A percentile compares a stretch with the other conserved stretches of the same genome.
Conservation (phyloP, 257 asterid species). For the Voacanga thouarsii region DNA sequence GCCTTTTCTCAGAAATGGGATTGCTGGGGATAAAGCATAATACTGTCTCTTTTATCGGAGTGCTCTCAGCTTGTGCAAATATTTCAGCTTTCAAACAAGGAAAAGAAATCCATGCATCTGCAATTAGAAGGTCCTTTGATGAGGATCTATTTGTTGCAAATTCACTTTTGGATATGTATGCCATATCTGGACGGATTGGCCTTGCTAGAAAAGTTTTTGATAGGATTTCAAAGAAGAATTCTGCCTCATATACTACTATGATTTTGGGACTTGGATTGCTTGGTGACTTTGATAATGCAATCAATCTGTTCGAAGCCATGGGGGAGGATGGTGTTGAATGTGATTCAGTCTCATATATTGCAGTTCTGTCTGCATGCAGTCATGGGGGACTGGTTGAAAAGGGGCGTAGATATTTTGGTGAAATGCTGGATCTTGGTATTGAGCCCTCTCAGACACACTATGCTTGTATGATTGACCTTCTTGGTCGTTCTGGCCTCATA, state of each 20-base stretch:
- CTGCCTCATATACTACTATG: conserved; percentile 77
- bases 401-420: conserved; percentile 44
- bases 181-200: conserved; percentile 38
- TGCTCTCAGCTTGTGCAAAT: no score
- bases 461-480: conserved; percentile 83
- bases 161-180: conserved; percentile 50
- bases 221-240: conserved; percentile 41
- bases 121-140: no score
- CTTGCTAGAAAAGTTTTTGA: conserved; percentile 48
- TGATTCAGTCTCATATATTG: conserved; percentile 58
- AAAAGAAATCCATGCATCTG: no score
- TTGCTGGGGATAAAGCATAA: background rate
- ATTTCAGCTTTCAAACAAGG: no score
- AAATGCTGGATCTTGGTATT: conserved; percentile 17
- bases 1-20: conserved; percentile 59
- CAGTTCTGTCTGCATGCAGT: conserved; percentile 68
- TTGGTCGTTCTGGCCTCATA: conserved; percentile 69
- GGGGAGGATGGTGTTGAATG: conserved; percentile 39
- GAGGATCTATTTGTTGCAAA: no score
- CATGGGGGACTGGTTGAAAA: conserved; percentile 61
- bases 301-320: conserved; percentile 58
- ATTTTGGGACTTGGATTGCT: conserved; percentile 71
- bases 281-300: conserved; percentile 53
- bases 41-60: no score
- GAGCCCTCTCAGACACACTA: conserved; percentile 69